Evolutionary conservation across 202 grass and related monocot species (phyloP).

Genomic region (Brachypodium distachyon): DNA sequence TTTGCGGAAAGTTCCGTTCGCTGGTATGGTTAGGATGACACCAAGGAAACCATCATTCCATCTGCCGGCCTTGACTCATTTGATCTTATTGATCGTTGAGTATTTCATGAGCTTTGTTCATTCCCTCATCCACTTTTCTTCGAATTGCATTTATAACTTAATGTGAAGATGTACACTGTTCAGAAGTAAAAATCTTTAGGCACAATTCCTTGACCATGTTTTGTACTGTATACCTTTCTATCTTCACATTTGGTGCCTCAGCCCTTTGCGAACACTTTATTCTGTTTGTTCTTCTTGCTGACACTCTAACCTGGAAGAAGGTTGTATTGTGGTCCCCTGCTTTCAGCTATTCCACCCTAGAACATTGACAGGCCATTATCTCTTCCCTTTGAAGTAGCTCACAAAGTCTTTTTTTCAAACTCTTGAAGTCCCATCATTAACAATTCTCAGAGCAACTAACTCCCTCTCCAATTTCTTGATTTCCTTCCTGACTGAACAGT

Average conservation of each 20-base stretch:
- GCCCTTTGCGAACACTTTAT: too few species aligned
- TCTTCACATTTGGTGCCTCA: too few species aligned
- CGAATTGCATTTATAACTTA: too few species aligned
- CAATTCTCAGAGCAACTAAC: too few species aligned
- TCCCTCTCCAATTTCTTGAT: too few species aligned
- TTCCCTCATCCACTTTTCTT: too few species aligned
- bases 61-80: conserved; percentile 35
- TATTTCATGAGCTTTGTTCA: neutral
- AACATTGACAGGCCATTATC: neutral
- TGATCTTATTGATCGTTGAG: conserved; percentile 16
- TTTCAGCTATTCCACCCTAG: neutral
- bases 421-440: too few species aligned
- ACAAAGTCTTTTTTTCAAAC: neutral
- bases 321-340: neutral
- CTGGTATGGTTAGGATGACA: conserved; percentile 12
- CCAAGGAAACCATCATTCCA: conserved; percentile 18
- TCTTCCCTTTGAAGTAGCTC: neutral
- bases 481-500: too few species aligned
- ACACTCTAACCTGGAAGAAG: neutral
- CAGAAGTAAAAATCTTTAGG: too few species aligned
- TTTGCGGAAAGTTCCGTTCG: neutral
- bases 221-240: too few species aligned
- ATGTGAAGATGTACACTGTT: too few species aligned
- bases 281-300: neutral
- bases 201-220: too few species aligned